A percentile compares a stretch with the other conserved stretches of the same genome.
Evolutionary conservation across 768 basidiomycete genomes (phyloP).

Genomic region (Hortiboletus campestris): DNA sequence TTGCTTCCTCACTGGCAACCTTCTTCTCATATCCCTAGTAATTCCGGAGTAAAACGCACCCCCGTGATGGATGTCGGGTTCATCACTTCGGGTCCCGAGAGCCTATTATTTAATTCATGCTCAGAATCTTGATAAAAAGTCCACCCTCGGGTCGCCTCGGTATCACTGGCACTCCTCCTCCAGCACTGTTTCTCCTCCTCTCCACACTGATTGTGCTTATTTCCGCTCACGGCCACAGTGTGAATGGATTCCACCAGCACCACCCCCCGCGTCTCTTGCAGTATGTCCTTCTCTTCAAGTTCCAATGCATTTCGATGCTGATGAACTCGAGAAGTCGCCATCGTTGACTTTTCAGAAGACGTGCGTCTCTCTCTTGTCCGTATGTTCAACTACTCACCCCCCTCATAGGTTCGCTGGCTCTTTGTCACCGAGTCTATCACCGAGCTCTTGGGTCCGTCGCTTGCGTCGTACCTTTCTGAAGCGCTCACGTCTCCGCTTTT

Average conservation of each 20-base stretch:
- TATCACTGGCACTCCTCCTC: neutral
- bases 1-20: conserved; percentile 1
- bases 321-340: conserved; percentile 52
- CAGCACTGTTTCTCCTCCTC: neutral
- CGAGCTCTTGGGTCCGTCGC: conserved; percentile 55
- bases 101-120: conserved; percentile 9
- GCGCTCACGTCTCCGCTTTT: neutral
- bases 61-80: conserved; percentile 15
- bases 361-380: conserved; percentile 34
- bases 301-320: neutral
- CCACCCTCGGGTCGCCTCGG: neutral
- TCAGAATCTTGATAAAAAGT: conserved; percentile 18
- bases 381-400: neutral
- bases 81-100: conserved; percentile 14
- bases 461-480: neutral
- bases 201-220: neutral
- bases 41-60: neutral
- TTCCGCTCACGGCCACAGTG: neutral
- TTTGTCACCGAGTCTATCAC: conserved; percentile 65
- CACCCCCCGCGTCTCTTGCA: conserved; percentile 74
- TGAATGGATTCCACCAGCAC: conserved; percentile 37
- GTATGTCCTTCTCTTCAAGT: conserved; percentile 41
- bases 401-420: conserved; percentile 58
- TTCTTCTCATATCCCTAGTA: conserved; percentile 5
- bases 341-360: conserved; percentile 77